Conservation (phyloP, 1,284 basidiomycete species). For the Ganoderma lucidum region DNA sequence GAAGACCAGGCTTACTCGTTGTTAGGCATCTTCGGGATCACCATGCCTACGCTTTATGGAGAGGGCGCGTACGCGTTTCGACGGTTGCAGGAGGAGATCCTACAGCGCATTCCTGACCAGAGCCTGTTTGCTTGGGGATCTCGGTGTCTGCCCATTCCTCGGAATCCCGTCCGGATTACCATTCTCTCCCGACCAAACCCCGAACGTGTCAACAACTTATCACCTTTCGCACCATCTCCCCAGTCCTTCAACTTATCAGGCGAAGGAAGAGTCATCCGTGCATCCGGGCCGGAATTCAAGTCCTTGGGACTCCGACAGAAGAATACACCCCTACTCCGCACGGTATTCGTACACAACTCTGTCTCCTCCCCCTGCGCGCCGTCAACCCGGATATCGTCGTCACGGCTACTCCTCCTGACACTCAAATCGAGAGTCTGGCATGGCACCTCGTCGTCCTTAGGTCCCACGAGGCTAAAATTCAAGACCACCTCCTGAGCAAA, state of each 20-base stretch:
- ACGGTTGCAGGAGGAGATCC: conserved; percentile 12
- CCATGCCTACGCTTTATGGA: conserved; percentile 10
- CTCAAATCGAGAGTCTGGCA: too few species aligned
- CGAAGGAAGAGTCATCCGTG: neutral
- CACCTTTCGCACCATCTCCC: neutral
- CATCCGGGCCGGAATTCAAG: neutral
- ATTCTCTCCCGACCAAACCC: too few species aligned
- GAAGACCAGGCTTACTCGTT: conserved; percentile 14
- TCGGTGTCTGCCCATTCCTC: neutral
- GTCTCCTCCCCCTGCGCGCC: neutral
- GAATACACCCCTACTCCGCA: neutral
- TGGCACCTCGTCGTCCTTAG: neutral
- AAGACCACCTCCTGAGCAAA: too few species aligned
- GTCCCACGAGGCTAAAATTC: too few species aligned
- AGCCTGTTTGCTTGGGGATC: conserved; percentile 2
- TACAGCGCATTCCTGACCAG: conserved; percentile 1
- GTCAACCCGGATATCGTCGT: neutral
- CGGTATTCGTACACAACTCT: neutral
- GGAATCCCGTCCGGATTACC: neutral
- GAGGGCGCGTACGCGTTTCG: conserved; percentile 8
- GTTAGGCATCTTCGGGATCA: conserved; percentile 8
- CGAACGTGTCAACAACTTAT: neutral
- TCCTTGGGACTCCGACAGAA: neutral
- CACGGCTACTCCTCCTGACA: too few species aligned
- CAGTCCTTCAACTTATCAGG: neutral